Percentiles rank a stretch among this genome's conserved stretches.
Evolutionary conservation across 306 rosid species (phyloP).

Genomic region (Prunus davidiana): DNA sequence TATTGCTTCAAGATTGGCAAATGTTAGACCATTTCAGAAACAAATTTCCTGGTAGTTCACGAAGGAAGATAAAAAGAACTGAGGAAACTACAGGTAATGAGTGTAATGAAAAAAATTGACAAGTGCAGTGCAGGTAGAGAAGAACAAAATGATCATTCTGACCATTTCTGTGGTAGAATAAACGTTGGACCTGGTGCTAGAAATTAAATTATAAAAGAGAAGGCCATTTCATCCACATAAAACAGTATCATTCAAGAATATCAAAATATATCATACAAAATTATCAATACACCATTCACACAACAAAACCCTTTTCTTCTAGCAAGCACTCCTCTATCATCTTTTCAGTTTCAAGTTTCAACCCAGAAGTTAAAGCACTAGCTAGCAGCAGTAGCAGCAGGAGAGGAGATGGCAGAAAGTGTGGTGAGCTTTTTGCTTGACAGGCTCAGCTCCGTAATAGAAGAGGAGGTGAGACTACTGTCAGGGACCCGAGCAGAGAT

Average conservation of each 20-base stretch:
- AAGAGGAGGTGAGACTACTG: constrained; percentile 38
- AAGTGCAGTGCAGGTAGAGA: neutral
- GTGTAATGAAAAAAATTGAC: neutral
- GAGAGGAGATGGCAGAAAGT: constrained; percentile 48
- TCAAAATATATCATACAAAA: neutral
- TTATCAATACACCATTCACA: neutral
- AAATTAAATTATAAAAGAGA: too few species aligned
- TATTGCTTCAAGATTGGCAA: too few species aligned
- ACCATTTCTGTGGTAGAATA: neutral
- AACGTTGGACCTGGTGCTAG: too few species aligned
- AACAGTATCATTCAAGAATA: neutral
- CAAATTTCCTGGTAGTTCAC: neutral
- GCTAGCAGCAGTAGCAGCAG: neutral
- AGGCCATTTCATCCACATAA: too few species aligned
- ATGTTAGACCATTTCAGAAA: too few species aligned
- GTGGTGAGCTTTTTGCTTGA: constrained; percentile 32
- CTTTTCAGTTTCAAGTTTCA: neutral
- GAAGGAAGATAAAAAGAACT: neutral
- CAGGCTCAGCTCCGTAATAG: constrained; percentile 22
- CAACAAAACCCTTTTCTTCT: neutral
- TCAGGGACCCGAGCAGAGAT: constrained; percentile 27
- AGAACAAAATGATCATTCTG: neutral
- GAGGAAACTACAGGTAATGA: neutral
- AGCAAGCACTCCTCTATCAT: neutral
- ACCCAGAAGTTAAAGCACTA: neutral